phyloP scores from a whole-genome alignment of 1,284 basidiomycete species.

The Cryptococcus wingfieldii region DNA sequence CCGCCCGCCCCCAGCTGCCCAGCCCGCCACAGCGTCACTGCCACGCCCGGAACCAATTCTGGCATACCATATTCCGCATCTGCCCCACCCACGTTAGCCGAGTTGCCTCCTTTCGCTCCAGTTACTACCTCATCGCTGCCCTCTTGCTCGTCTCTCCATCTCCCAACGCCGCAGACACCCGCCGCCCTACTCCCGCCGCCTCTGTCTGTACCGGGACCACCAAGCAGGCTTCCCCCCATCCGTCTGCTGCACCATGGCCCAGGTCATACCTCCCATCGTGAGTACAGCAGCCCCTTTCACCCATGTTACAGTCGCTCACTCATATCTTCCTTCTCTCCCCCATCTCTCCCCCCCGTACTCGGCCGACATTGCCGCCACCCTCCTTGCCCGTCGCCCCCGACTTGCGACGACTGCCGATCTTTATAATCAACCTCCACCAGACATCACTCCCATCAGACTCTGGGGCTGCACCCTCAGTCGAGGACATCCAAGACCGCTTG shows the following conservation, averaged over 20 bases:
- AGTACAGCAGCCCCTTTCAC: conserved; percentile 10
- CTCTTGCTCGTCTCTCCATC: background rate
- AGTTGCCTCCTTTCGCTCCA: background rate
- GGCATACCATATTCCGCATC: no score
- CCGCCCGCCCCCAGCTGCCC: no score
- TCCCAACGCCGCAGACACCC: background rate
- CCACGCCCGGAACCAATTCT: no score
- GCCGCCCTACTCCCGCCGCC: background rate
- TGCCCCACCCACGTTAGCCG: no score
- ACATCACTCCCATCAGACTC: conserved; percentile 47
- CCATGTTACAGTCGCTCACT: background rate
- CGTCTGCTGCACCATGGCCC: conserved; percentile 34
- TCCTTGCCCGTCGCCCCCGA: background rate
- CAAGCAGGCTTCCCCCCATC: no score
- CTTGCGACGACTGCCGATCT: background rate
- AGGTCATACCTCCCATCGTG: conserved; percentile 45
- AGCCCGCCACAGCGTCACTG: no score
- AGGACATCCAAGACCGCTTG: conserved; percentile 53
- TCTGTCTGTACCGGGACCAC: background rate
- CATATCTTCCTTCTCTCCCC: background rate
- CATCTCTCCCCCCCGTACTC: background rate
- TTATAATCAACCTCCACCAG: conserved; percentile 15
- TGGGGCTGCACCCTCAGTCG: conserved; percentile 51
- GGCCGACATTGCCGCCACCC: background rate
- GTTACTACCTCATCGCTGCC: background rate